A percentile compares a stretch with the other conserved stretches of the same genome.
These are phyloP conservation scores for Posidonia oceanica DNA, from an alignment of 116 monocot species.

Conservation along the genomic window DNA sequence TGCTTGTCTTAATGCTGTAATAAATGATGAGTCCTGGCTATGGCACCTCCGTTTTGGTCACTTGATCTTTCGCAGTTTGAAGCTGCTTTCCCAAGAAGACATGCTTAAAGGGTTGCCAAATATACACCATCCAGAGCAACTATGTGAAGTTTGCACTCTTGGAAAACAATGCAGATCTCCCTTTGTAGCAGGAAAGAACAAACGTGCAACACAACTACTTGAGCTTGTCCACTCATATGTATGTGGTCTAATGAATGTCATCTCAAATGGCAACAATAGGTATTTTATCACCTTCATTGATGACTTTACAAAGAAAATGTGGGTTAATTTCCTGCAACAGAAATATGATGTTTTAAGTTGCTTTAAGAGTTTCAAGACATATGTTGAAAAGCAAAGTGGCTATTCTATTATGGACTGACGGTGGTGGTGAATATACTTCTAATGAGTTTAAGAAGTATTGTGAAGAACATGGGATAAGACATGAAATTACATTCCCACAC, in stretches of 20 bases:
- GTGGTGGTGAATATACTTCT: neutral
- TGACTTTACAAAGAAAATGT: neutral
- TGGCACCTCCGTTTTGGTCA: neutral
- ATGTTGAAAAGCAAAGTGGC: neutral
- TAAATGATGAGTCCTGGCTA: no score
- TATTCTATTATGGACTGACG: neutral
- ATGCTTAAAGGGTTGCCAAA: neutral
- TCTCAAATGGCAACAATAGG: no score
- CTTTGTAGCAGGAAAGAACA: neutral
- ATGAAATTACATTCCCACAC: neutral
- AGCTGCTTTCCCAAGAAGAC: neutral
- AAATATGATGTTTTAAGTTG: neutral
- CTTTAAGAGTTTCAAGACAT: neutral
- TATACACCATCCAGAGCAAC: neutral
- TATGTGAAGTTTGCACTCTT: neutral
- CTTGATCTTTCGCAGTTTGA: neutral
- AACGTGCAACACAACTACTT: neutral
- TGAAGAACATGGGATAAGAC: neutral
- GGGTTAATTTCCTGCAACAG: neutral
- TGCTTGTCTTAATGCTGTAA: no score
- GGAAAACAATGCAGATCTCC: neutral
- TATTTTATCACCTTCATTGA: neutral
- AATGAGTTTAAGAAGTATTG: neutral
- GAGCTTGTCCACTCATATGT: no score
- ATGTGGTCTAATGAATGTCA: no score